These are phyloP conservation scores for Microbotryum lychnidis-dioicae DNA, from an alignment of 1,284 basidiomycete genomes.

Conservation along the genomic window DNA sequence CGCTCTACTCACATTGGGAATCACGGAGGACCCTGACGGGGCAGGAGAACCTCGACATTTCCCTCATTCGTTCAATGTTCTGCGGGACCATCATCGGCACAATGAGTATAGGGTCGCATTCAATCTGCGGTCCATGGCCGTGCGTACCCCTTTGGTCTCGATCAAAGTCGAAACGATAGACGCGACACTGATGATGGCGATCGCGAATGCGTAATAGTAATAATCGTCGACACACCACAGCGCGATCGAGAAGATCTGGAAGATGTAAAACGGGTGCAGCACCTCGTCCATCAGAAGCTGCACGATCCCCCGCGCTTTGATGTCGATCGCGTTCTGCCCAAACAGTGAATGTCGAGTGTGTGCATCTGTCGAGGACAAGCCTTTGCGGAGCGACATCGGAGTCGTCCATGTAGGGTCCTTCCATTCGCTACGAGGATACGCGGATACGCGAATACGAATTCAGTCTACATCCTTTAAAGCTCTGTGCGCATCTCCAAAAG, in stretches of 20 bases:
- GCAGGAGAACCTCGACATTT: constrained; percentile 91
- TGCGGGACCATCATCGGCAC: constrained; percentile 35
- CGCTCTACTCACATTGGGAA: constrained; percentile 55
- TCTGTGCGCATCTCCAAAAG: background rate
- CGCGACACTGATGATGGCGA: constrained; percentile 79
- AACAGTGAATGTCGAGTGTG: constrained; percentile 67
- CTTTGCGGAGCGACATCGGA: constrained; percentile 54
- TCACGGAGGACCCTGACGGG: constrained; percentile 64
- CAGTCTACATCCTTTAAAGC: constrained; percentile 2
- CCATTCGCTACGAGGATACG: constrained; percentile 63
- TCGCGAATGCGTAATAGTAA: constrained; percentile 88
- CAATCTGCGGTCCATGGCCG: constrained; percentile 3
- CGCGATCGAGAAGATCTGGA: constrained; percentile 91
- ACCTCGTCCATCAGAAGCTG: constrained; percentile 86
- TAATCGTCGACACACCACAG: constrained; percentile 87
- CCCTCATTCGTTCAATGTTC: constrained; percentile 89
- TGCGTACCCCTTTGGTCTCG: constrained; percentile 66
- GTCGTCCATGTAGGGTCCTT: constrained; percentile 72
- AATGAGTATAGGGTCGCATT: no score
- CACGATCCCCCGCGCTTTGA: constrained; percentile 75
- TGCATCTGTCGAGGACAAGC: constrained; percentile 52
- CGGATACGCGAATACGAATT: background rate
- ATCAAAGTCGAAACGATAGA: constrained; percentile 81
- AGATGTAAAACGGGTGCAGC: constrained; percentile 94
- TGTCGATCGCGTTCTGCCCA: constrained; percentile 81